A percentile compares a stretch with the other conserved stretches of the same genome.
These are phyloP conservation scores for Hsuehochloa calcarea DNA, from an alignment of 176 grass and related monocot species.

Conservation along the genomic window DNA sequence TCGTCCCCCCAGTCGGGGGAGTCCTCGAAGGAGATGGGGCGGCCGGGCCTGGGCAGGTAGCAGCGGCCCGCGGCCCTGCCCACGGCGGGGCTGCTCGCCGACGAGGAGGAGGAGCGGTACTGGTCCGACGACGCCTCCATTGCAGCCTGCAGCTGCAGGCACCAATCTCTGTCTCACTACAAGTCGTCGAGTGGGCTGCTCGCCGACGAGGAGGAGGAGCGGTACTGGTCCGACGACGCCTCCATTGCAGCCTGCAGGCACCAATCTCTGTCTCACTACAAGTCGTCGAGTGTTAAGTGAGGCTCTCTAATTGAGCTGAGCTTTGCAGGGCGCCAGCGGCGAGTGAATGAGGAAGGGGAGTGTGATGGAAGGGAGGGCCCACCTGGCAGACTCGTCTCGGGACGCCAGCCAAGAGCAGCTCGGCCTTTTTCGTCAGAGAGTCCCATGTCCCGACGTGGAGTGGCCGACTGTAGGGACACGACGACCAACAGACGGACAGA, in stretches of 20 bases:
- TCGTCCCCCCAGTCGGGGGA: conserved; percentile 97
- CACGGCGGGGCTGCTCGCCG: conserved; percentile 60
- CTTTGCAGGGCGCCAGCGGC: no score
- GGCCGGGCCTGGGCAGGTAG: conserved; percentile 71
- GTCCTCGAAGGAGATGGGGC: conserved; percentile 89
- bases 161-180: no score
- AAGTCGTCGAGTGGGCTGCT: conserved; percentile 59
- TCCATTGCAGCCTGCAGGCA: conserved; percentile 13
- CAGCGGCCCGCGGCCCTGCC: conserved; percentile 30
- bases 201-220: conserved; percentile 77
- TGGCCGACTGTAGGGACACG: neutral
- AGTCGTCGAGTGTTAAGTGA: no score
- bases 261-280: no score
- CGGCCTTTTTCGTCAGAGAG: no score
- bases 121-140: conserved; percentile 61
- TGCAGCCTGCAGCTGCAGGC: no score
- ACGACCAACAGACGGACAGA: neutral
- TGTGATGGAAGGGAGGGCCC: neutral
- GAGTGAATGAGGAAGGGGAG: no score
- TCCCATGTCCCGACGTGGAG: no score
- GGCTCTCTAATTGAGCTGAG: no score
- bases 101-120: conserved; percentile 83
- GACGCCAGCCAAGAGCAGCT: neutral
- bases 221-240: conserved; percentile 70
- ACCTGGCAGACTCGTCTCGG: neutral